Evolutionary conservation across 257 asterid species (phyloP).

Genomic region (Gentiana dahurica): DNA sequence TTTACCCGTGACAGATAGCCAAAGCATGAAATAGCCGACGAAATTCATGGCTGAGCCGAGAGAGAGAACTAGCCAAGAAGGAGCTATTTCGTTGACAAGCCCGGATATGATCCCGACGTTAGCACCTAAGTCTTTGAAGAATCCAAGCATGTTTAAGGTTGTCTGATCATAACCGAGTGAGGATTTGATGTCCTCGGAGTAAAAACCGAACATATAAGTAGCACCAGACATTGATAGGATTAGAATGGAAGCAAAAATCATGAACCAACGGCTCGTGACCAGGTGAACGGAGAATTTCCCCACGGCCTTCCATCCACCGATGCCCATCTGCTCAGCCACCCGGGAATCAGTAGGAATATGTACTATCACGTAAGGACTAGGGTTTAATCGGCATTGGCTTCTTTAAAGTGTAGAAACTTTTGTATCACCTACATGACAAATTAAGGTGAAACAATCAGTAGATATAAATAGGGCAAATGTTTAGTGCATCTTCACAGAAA

Average conservation of each 20-base stretch:
- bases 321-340: conserved; percentile 2
- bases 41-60: conserved; percentile 47
- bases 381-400: too few relatives aligned
- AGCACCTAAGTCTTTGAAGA: conserved; percentile 55
- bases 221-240: conserved; percentile 61
- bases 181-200: conserved; percentile 38
- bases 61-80: conserved; percentile 56
- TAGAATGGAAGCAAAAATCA: conserved; percentile 41
- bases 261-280: conserved; percentile 48
- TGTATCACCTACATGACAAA: too few relatives aligned
- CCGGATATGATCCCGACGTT: conserved; percentile 52
- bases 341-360: too few relatives aligned
- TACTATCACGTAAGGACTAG: too few relatives aligned
- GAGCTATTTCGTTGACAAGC: conserved; percentile 38
- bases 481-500: too few relatives aligned
- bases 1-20: conserved; percentile 38
- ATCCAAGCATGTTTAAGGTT: conserved; percentile 41
- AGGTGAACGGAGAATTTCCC: conserved; percentile 18
- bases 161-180: conserved; percentile 56
- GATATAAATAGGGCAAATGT: too few relatives aligned
- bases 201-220: conserved; percentile 55
- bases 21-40: conserved; percentile 56
- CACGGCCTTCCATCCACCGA: conserved; percentile 9
- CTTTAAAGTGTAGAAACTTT: too few relatives aligned
- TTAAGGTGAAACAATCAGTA: too few relatives aligned